Conservation (phyloP, 495 filamentous ascomycete genomes). For the Bombardia bombarda region DNA sequence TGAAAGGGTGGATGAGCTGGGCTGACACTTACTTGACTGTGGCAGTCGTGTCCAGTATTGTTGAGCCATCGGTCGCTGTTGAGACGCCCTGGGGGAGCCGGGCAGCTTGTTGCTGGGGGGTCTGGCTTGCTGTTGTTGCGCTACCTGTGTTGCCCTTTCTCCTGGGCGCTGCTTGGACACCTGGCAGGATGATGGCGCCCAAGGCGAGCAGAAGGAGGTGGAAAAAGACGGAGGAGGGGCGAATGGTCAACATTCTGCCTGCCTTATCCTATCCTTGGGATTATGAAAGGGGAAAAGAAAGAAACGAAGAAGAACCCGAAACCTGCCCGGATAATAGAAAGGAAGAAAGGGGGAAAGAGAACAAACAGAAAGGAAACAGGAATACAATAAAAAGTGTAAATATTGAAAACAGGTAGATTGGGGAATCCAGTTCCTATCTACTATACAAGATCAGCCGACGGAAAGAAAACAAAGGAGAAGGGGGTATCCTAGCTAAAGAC, state of each 20-base stretch:
- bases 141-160: conserved; percentile 13
- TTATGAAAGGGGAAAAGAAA: conserved; percentile 4
- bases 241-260: conserved; percentile 26
- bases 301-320: neutral
- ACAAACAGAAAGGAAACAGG: conserved; percentile 7
- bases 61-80: conserved; percentile 37
- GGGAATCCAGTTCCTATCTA: too few relatives aligned
- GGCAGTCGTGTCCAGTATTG: conserved; percentile 39
- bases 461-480: too few relatives aligned
- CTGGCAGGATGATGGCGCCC: conserved; percentile 1
- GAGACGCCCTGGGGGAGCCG: conserved; percentile 27
- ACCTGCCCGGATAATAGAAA: neutral
- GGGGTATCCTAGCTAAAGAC: too few relatives aligned
- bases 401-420: neutral
- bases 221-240: conserved; percentile 16
- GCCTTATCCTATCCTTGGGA: neutral
- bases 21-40: conserved; percentile 31
- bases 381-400: neutral
- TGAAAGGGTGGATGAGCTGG: neutral
- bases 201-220: conserved; percentile 12
- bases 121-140: conserved; percentile 6
- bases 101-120: conserved; percentile 31
- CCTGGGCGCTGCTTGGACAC: conserved; percentile 22
- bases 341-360: conserved; percentile 6
- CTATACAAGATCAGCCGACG: too few relatives aligned